Evolutionary conservation across 768 basidiomycete genomes (phyloP), one percentile per base, ranked within the genome.

Genomic region (Arthromyces matolae): DNA sequence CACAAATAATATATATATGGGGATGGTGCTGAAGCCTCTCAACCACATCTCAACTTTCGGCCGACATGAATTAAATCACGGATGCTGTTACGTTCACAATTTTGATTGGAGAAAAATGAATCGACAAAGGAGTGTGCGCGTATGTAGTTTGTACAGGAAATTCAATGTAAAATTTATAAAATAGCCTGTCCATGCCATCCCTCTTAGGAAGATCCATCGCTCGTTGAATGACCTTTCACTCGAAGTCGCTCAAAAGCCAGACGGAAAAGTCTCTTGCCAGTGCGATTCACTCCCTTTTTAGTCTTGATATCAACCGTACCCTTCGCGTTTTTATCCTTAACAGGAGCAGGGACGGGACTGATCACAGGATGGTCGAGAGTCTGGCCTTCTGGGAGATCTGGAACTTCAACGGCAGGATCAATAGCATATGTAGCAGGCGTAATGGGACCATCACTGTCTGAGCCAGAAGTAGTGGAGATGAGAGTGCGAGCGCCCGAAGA

Each of bases 371-470:
- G 58, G 38, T 61, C 67, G 20, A 73, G 60, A 38, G 61, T 65
- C 45, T 70, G 62, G 31, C 64, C 73, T 35, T 69, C 70, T 12
- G 65, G 54, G 8, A 76, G 63, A 38, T 75, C 76, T 31, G 72
- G 71, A 45, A 76, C 67, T 27, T 71, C 72, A 36, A 72, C 60
- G 28, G 64, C 61, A 29, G 71, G 72, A 39, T 75, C 71, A 8
- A 64, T 54, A 14, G 78, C 58, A 42, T 64, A 58, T 12, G 72
- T 70, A 32, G 67, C 69, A 36, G 78, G 78, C 9, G 79, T 81
- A 49, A 74, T 69, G 20, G 76, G 77, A 24, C 75, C 75, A 45
- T 65, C 67, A 47, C 72, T 76, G n/a, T 68, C 69, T 24, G 63
- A 58, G 14, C 57, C 63, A 8, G 69, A 67, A 36, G 52, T 52